Percentiles rank a stretch among this genome's conserved stretches.
phyloP scores from a whole-genome alignment of 2,329 filamentous ascomycete genomes.

The Beauveria rudraprayagi region DNA sequence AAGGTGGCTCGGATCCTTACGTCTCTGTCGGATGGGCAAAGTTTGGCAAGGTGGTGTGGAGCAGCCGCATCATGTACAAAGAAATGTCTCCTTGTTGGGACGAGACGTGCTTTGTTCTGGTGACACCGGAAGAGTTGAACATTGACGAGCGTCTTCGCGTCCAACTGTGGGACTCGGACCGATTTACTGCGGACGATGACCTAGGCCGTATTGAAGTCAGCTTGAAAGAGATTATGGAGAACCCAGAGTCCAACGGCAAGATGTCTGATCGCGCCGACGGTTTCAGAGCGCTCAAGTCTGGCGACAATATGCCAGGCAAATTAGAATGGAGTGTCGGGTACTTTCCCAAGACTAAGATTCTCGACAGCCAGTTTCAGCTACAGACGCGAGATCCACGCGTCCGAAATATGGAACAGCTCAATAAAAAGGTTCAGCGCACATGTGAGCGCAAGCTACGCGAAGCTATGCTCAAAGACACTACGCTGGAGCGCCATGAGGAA shows the following conservation, averaged over 20 bases:
- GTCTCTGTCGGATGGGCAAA: slow-evolving; percentile 70
- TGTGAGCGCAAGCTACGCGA: slow-evolving; percentile 59
- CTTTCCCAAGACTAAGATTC: slow-evolving; percentile 58
- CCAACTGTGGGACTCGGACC: slow-evolving; percentile 71
- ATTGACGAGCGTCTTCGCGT: slow-evolving; percentile 61
- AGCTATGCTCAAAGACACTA: slow-evolving; percentile 37
- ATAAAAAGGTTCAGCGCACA: slow-evolving; percentile 44
- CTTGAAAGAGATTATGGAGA: slow-evolving; percentile 56
- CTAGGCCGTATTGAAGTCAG: slow-evolving; percentile 64
- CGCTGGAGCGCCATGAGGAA: slow-evolving; percentile 43
- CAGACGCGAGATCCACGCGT: slow-evolving; percentile 54
- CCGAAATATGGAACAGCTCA: slow-evolving; percentile 49
- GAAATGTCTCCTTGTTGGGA: slow-evolving; percentile 65
- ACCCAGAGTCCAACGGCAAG: slow-evolving; percentile 48
- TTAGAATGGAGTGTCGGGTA: slow-evolving; percentile 65
- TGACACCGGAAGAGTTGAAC: slow-evolving; percentile 63
- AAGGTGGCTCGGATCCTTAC: slow-evolving; percentile 61
- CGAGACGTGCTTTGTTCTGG: slow-evolving; percentile 61
- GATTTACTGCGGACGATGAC: slow-evolving; percentile 64
- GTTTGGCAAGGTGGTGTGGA: slow-evolving; percentile 56
- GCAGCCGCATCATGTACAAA: slow-evolving; percentile 54
- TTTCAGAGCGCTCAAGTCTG: slow-evolving; percentile 56
- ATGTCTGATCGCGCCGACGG: slow-evolving; percentile 57
- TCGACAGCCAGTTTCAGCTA: slow-evolving; percentile 49
- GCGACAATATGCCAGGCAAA: slow-evolving; percentile 61